Conservation (phyloP, 352 stramenopile species). For the Pythium inflatum region DNA sequence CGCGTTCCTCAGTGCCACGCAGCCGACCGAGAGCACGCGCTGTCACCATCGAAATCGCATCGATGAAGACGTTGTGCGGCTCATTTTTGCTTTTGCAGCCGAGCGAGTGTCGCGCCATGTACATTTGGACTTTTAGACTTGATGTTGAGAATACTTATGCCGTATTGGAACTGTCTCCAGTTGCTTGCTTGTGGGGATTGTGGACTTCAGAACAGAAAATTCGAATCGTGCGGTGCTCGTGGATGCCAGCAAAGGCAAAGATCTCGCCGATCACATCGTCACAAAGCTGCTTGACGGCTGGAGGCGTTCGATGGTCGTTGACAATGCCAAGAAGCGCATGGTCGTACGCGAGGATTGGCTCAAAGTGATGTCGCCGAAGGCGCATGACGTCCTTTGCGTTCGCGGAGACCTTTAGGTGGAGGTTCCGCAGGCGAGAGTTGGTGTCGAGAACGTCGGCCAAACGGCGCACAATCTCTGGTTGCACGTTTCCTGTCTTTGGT, state of each 20-base stretch:
- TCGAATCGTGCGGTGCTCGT: background rate
- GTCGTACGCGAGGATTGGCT: background rate
- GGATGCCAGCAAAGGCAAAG: background rate
- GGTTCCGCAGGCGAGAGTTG: background rate
- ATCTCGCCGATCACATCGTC: background rate
- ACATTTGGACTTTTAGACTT: conserved; percentile 23
- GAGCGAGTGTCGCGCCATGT: conserved; percentile 12
- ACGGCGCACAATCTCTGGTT: background rate
- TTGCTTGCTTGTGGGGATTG: background rate
- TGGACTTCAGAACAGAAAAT: too few species aligned
- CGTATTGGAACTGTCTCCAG: background rate
- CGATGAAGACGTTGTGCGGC: conserved; percentile 21
- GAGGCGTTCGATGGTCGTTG: too few species aligned
- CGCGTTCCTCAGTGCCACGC: conserved; percentile 17
- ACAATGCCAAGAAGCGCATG: background rate
- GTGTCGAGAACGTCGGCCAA: background rate
- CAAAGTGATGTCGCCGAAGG: background rate
- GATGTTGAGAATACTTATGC: background rate
- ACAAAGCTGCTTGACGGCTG: background rate
- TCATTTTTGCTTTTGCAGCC: conserved; percentile 23
- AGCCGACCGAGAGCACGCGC: background rate
- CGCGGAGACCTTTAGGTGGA: background rate
- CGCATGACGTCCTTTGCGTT: background rate
- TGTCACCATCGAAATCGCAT: conserved; percentile 1
- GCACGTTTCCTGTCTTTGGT: background rate